Conservation (phyloP, 2,329 filamentous ascomycete genomes). For the Penicillium sp. region DNA sequence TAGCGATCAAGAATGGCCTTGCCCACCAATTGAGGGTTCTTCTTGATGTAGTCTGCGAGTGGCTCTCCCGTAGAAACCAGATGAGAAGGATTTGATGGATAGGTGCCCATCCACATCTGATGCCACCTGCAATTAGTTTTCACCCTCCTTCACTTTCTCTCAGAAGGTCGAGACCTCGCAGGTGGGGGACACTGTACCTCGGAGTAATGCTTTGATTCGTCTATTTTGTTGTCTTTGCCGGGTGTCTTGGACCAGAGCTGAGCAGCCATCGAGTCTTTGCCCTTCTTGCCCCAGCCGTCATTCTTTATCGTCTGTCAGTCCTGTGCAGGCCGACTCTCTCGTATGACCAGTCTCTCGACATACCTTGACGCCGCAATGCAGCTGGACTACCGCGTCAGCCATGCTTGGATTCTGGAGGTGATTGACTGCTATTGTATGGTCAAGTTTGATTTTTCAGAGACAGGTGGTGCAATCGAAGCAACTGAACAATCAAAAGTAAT, state of each 20-base stretch:
- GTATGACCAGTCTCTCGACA: not conserved
- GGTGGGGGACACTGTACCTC: conserved; percentile 39
- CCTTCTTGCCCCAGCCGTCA: conserved; percentile 67
- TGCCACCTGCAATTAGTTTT: not conserved
- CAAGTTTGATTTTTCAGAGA: not conserved
- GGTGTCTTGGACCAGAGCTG: conserved; percentile 60
- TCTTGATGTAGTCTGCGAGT: conserved; percentile 59
- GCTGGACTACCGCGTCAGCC: conserved; percentile 48
- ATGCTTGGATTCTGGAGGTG: conserved; percentile 26
- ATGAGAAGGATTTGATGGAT: conserved; percentile 63
- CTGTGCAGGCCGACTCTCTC: not conserved
- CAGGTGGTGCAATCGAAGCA: not conserved
- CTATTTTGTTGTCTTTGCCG: conserved; percentile 53
- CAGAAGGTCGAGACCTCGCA: no score
- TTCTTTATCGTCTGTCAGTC: conserved; percentile 35
- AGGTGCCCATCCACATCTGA: conserved; percentile 70
- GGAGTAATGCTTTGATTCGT: conserved; percentile 59
- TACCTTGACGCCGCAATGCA: conserved; percentile 51
- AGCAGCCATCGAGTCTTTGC: conserved; percentile 60
- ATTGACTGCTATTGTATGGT: not conserved
- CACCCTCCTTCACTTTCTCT: not conserved
- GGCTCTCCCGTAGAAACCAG: conserved; percentile 57
- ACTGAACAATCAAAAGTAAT: not conserved
- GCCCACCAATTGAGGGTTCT: conserved; percentile 60
- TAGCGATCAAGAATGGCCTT: conserved; percentile 56